A percentile compares a stretch with the other conserved stretches of the same genome.
Evolutionary conservation across 2,329 filamentous ascomycete species (phyloP).

Genomic region (Didymella lethalis): DNA sequence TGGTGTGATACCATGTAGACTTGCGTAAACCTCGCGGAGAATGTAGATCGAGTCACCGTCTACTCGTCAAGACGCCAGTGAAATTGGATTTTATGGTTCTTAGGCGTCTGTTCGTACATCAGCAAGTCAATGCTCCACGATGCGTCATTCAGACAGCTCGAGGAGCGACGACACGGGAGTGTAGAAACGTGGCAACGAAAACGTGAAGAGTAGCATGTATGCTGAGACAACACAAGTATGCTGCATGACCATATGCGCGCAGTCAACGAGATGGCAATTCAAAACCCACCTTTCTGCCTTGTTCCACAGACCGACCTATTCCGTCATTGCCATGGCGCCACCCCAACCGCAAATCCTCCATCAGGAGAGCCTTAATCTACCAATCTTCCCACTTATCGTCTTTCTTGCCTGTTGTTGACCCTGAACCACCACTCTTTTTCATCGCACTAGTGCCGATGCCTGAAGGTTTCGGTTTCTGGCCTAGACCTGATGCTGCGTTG

Average conservation of each 20-base stretch:
- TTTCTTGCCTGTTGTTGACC: conserved; percentile 51
- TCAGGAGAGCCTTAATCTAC: conserved; percentile 37
- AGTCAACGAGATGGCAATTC: conserved; percentile 22
- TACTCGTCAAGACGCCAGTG: neutral
- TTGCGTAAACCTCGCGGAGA: neutral
- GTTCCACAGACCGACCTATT: neutral
- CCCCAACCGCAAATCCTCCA: conserved; percentile 1
- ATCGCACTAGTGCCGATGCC: conserved; percentile 71
- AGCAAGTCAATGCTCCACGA: neutral
- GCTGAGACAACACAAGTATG: neutral
- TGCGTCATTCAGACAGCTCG: too few relatives aligned
- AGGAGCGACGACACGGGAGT: too few relatives aligned
- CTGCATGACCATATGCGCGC: neutral
- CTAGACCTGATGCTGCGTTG: conserved; percentile 39
- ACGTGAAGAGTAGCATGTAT: neutral
- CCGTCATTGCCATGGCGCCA: conserved; percentile 13
- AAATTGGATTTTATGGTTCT: neutral
- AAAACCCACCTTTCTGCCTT: conserved; percentile 1
- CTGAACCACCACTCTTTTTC: conserved; percentile 57
- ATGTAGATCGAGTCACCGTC: neutral
- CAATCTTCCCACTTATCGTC: conserved; percentile 67
- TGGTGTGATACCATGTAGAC: neutral
- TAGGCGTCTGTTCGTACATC: neutral
- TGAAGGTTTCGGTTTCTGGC: conserved; percentile 50
- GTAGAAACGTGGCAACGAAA: neutral